Conservation (phyloP, 805 yeast genomes). For the Yamadazyma phyllophila region DNA sequence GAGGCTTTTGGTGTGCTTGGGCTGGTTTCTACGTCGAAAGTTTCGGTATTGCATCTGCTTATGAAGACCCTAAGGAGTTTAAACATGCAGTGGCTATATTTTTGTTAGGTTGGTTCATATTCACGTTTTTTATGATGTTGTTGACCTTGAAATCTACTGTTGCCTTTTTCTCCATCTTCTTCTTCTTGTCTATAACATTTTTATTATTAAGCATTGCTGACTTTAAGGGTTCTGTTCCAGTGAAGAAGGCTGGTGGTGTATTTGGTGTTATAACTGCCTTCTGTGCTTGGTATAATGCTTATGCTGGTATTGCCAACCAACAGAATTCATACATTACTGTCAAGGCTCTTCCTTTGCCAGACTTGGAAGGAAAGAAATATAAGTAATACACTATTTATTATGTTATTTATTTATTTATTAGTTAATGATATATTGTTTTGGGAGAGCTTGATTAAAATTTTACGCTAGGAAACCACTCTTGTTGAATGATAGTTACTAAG, state of each 20-base stretch:
- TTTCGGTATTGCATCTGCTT: conserved; percentile 41
- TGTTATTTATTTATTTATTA: conserved; percentile 12
- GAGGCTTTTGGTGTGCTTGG: conserved; percentile 77
- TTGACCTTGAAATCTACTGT: conserved; percentile 43
- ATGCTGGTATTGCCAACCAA: conserved; percentile 50
- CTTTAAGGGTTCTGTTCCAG: conserved; percentile 27
- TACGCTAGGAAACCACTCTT: too few species aligned
- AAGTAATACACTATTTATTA: conserved; percentile 5
- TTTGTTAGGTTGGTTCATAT: conserved; percentile 43
- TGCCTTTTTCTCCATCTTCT: conserved; percentile 41
- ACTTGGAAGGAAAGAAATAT: conserved; percentile 14
- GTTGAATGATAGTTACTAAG: too few species aligned
- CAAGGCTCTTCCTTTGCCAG: conserved; percentile 45
- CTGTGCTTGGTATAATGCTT: conserved; percentile 46
- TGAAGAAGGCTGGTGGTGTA: conserved; percentile 42
- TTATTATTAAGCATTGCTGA: conserved; percentile 40
- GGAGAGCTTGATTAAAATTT: neutral
- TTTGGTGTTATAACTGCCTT: conserved; percentile 43
- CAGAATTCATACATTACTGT: conserved; percentile 61
- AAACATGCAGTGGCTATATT: conserved; percentile 38
- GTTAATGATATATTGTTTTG: conserved; percentile 8
- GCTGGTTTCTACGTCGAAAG: conserved; percentile 52
- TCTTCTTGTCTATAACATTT: conserved; percentile 41
- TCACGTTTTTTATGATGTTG: conserved; percentile 41
- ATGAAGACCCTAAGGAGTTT: conserved; percentile 22